phyloP scores from a whole-genome alignment of 2,329 filamentous ascomycete species.

The Arthrobotrys megalospora region DNA sequence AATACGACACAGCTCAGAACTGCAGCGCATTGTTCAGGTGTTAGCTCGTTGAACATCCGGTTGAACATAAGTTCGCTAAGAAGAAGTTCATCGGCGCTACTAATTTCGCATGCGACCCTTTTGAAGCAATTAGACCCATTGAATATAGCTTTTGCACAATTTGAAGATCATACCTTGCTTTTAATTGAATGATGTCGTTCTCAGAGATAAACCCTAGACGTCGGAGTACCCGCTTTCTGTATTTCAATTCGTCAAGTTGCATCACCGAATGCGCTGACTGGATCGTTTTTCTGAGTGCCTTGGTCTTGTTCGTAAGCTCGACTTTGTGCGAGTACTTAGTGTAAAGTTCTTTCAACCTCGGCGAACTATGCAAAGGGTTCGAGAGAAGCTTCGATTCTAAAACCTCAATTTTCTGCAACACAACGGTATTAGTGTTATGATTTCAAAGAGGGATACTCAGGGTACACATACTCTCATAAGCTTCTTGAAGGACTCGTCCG shows the following conservation, averaged over 20 bases:
- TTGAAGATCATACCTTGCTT: slow-evolving; percentile 74
- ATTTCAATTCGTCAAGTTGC: slow-evolving; percentile 96
- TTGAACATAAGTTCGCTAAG: slow-evolving; percentile 95
- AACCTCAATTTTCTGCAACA: slow-evolving; percentile 88
- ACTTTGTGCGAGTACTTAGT: slow-evolving; percentile 89
- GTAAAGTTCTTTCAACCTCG: slow-evolving; percentile 85
- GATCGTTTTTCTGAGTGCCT: slow-evolving; percentile 89
- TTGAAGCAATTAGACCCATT: slow-evolving; percentile 2
- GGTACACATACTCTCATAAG: slow-evolving; percentile 75
- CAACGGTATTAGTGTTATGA: slow-evolving; percentile 16
- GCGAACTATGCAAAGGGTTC: slow-evolving; percentile 92
- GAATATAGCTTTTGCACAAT: background rate
- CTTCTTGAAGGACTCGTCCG: slow-evolving; percentile 92
- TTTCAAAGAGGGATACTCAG: background rate
- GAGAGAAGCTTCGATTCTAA: slow-evolving; percentile 89
- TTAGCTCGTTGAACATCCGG: slow-evolving; percentile 96
- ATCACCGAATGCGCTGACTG: slow-evolving; percentile 86
- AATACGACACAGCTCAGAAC: slow-evolving; percentile 96
- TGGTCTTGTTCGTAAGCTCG: slow-evolving; percentile 82
- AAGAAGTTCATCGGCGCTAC: slow-evolving; percentile 93
- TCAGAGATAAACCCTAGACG: slow-evolving; percentile 97
- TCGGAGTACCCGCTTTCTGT: slow-evolving; percentile 92
- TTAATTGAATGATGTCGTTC: slow-evolving; percentile 93
- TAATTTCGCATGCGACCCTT: slow-evolving; percentile 95
- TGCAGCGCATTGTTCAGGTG: slow-evolving; percentile 87